Evolutionary conservation across 2,329 filamentous ascomycete genomes (phyloP), one percentile per base, ranked within the genome.

Genomic region (Aspergillus clavatus): DNA sequence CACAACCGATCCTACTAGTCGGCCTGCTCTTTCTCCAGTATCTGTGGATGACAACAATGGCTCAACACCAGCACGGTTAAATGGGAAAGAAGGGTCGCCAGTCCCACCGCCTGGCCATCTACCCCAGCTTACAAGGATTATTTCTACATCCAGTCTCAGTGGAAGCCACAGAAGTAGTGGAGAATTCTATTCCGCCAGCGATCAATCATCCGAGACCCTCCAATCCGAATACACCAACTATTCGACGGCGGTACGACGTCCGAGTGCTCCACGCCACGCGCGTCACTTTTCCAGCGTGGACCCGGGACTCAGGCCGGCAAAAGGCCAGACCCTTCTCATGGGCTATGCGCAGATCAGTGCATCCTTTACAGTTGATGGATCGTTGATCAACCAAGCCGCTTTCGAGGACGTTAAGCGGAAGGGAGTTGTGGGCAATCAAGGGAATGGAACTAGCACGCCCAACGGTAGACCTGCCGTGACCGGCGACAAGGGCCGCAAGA

Each of bases 381-480:
- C 93, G 1, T 72, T 98, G 18, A 83, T 98, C 48, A 91, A 94
- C 58, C 83, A 94, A 29, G 82, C 82, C 0, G 87, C 87, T 0
- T 98, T 98, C 58, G 93, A 98, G 62, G 88, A 94, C 58, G 90
- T 97, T 29, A 98, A 98, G 67, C 81, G 90, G 47, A 96, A 95
- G 69, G 90, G 87, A 2, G 89, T 95, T 5, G 81, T 95, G 4
- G 88, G 89, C 39, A 87, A 86, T 1, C 89, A 95, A 59, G 76
- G 76, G 19, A 88, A 87, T 27, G 88, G 88, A 35, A 89, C 89
- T 26, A 88, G 88, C 8, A 72, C 95, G 7, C 53, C 63, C 33
- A 67, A 63, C 26, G 87, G 94, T 53, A 78, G 80, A 12, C 48
- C 46, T 14, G 43, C 57, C 5, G 33, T 54, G 29, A 53, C 50